Base-by-base conservation (phyloP, 2,329 filamentous ascomycete genomes). In the Cladorrhinum sp. region DNA sequence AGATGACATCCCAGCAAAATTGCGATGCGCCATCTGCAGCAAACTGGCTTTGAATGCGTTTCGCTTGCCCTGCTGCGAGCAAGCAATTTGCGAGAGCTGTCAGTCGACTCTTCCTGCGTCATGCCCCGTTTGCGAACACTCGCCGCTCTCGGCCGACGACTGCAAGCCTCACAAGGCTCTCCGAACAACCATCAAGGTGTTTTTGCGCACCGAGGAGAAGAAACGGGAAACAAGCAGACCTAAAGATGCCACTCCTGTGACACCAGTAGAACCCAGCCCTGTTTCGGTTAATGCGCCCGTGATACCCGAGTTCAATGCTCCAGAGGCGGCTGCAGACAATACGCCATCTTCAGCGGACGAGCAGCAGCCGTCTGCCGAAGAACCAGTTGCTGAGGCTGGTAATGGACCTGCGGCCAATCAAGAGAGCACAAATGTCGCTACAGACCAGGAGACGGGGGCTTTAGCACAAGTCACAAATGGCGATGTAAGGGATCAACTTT, bases 101-200 rank as follows among this genome's bases (percentile, higher is more conserved):
- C 92, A 96, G 75, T 80, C 85, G 7, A 87, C 86, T 24, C 80
- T 96, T 9, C 86, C 89, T 12, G 84, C 88, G 10, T 89, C 89
- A 50, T 99, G 95, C 70, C 93, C 95, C 1, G 90, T 96, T 61
- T 99, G 95, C 83, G 90, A 93, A 65, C 95, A 99, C 73, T 89
- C 87, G 22, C 95, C 95, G 0, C 84, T 99, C 61, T 91, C 92
- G 25, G 85, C 89, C 51, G 90, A 91, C 62, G 89, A 95, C 66
- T 96, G 93, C 79, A 92, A 90, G 64, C 86, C 91, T 1, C 91
- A 96, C 74, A 97, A 96, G 73, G 87, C 89, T 25, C 80, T 98
- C n/a, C 88, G 95, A 66, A 95, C 91, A 24, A 99, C 95, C 1
- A 89, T 98, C 66, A 90, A 91, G 67, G 91, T 95, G 12, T 99